Base-by-base conservation (phyloP, 169 alveolate genomes). In the Babesia bovis region DNA sequence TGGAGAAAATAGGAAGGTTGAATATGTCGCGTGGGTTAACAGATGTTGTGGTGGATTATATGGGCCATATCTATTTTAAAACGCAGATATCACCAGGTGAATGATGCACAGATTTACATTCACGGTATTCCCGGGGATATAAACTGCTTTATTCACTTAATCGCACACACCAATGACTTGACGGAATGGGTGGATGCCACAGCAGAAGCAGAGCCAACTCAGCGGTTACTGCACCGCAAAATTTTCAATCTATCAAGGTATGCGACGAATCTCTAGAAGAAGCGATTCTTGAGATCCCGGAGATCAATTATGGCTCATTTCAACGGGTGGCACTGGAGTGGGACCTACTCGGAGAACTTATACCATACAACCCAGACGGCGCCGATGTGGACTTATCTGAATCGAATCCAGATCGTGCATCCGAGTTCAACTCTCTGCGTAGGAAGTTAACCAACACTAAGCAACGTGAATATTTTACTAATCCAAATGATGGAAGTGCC, bases 341-440 rank as follows among this genome's bases (percentile, higher is more conserved):
- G 73, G 73, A 63, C 21, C 42, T 60, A 1, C 60, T 63, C 6
- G 73, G 73, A 4, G 61, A 26, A 5, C 73, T 63, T 7, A 63
- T 63, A 26, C 73, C 73, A 32, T 63, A 45, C 50, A 32, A 63
- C 19, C 6, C 30, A 23, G 60, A 49, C 38, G 47, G 28, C 47
- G 36, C 17, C 9, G 21, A 28, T 0, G n/a, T n/a, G n/a, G 35
- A 32, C 5, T 10, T 1, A 36, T 19, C 28, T 42, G 55, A 42
- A 4, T 2, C 1, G 25, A 42, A 19, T 4, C 17, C 26, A 1
- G 21, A 26, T 40, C 56, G 41, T 9, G 40, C 56, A 1, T 2
- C 69, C 4, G 73, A 63, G 21, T 32, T 44, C 50, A 26, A 49
- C 25, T 5, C 50, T 19, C 6, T 63, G 1, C 59, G 73, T 4